Conservation (phyloP, 1,284 basidiomycete genomes). For the Tilletia walkeri region DNA sequence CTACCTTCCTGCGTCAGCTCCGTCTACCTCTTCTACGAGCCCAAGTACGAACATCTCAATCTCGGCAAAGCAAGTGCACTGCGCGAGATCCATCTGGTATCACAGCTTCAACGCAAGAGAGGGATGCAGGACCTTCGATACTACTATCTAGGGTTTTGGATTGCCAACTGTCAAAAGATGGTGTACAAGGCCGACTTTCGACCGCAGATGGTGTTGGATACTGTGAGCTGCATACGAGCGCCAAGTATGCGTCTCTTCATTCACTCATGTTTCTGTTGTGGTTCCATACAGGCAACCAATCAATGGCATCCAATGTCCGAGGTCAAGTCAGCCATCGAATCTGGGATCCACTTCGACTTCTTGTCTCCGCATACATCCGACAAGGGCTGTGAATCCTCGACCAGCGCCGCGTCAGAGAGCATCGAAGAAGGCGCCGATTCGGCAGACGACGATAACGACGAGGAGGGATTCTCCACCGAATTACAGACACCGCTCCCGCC, state of each 20-base stretch:
- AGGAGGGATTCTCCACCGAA: not conserved
- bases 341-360: conserved; percentile 18
- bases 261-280: not conserved
- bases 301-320: conserved; percentile 21
- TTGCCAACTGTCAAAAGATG: conserved; percentile 92
- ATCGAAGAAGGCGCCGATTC: not conserved
- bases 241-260: too few relatives aligned
- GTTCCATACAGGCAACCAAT: conserved; percentile 12
- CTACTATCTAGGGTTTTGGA: conserved; percentile 65
- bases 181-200: conserved; percentile 88
- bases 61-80: conserved; percentile 67
- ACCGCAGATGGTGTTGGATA: conserved; percentile 85
- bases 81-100: conserved; percentile 40
- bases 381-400: not conserved
- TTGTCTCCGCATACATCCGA: not conserved
- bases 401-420: not conserved
- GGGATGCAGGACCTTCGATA: conserved; percentile 19
- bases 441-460: not conserved
- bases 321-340: not conserved
- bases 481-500: not conserved
- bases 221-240: conserved; percentile 62
- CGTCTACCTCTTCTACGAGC: conserved; percentile 93
- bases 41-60: conserved; percentile 70
- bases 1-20: conserved; percentile 85
- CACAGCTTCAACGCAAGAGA: conserved; percentile 31